These are phyloP conservation scores for Closterium sp. DNA, from an alignment of 139 green algal species.

Conservation along the genomic window DNA sequence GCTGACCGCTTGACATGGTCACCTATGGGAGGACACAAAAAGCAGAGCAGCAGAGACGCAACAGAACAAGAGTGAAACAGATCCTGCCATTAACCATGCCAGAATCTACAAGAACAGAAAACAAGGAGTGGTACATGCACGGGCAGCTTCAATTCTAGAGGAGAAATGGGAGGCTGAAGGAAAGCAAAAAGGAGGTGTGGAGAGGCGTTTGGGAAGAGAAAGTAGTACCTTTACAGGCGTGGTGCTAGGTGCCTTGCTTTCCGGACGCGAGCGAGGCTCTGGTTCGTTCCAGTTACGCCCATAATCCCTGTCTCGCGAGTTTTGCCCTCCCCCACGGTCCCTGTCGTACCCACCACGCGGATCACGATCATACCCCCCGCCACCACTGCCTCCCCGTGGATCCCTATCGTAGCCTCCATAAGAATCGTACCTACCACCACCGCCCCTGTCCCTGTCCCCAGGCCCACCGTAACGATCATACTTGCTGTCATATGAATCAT, in stretches of 20 bases:
- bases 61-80: not conserved
- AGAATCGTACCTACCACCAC: not conserved
- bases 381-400: not conserved
- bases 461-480: not conserved
- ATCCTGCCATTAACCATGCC: not conserved
- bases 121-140: not conserved
- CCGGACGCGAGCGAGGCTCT: not conserved
- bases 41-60: not conserved
- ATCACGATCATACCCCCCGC: constrained; percentile 1
- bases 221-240: not conserved
- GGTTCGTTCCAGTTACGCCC: not conserved
- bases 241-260: not conserved
- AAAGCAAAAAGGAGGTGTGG: not conserved
- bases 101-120: not conserved
- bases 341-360: not conserved
- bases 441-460: constrained; percentile 1
- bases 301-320: not conserved
- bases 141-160: no score
- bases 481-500: not conserved
- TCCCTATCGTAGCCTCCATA: constrained; percentile 8
- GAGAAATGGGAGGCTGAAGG: no score
- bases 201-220: not conserved
- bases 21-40: not conserved
- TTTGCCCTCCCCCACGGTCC: constrained; percentile 11
- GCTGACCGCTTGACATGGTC: not conserved